Evolutionary conservation across 768 basidiomycete genomes (phyloP).

Genomic region (Porpolomopsis calyptriformis): DNA sequence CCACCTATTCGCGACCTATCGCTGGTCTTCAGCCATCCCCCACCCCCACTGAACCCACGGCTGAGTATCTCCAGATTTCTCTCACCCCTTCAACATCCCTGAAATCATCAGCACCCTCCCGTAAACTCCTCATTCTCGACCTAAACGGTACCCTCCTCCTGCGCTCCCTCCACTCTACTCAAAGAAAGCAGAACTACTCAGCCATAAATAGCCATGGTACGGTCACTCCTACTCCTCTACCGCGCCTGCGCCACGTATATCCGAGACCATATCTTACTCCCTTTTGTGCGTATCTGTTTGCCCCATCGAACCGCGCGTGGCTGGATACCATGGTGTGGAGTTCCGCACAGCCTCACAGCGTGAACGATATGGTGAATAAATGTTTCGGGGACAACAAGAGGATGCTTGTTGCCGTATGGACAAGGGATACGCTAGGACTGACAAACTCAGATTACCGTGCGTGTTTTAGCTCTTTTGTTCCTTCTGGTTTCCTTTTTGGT

Average conservation of each 20-base stretch:
- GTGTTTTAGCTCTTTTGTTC: constrained; percentile 19
- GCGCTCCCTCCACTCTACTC: constrained; percentile 34
- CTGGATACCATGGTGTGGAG: constrained; percentile 86
- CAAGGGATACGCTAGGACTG: constrained; percentile 69
- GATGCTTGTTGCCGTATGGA: constrained; percentile 60
- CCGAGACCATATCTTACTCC: constrained; percentile 57
- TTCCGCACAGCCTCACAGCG: constrained; percentile 74
- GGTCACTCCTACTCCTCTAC: constrained; percentile 11
- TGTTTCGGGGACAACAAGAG: constrained; percentile 38
- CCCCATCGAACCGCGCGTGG: constrained; percentile 48
- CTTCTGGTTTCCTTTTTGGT: neutral
- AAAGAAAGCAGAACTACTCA: neutral
- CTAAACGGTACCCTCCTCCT: constrained; percentile 66
- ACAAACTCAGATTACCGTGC: constrained; percentile 49
- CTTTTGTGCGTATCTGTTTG: constrained; percentile 56
- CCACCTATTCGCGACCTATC: too few species aligned
- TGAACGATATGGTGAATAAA: constrained; percentile 59
- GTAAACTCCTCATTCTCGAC: constrained; percentile 68
- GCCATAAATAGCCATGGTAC: constrained; percentile 11
- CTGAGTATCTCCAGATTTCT: constrained; percentile 22
- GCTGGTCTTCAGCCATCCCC: constrained; percentile 11
- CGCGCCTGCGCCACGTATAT: constrained; percentile 30
- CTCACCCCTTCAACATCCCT: constrained; percentile 20
- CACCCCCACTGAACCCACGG: constrained; percentile 11
- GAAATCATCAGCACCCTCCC: constrained; percentile 17